Evolutionary conservation across 2,329 filamentous ascomycete species (phyloP), one percentile per base, ranked within the genome.

Genomic region (Cercospora beticola): DNA sequence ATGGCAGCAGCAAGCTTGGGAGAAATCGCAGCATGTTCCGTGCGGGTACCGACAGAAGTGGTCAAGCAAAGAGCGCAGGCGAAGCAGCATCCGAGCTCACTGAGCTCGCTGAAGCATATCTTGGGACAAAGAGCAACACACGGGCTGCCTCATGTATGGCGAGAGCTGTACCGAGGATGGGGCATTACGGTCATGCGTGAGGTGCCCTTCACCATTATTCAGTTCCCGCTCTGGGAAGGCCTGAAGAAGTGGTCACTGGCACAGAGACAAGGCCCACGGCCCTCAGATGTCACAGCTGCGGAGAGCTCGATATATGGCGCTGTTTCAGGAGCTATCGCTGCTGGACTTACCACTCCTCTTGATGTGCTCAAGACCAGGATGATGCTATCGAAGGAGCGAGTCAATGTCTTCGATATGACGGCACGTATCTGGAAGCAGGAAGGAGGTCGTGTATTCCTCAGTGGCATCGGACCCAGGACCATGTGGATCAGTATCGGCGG

Each of bases 1-100:
- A 97, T 97, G 89, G 78, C 90, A 0, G 94, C 95, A 1, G 95
- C 94, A 0, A 92, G 88, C 56, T 78, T 94, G 57, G 96, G 95
- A 64, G 95, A 99, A 81, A 85, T 98, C 1, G 93, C 94, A 3
- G 96, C 95, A 0, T 99, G 95, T 80, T 89, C 93, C 1, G 89
- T 99, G 6, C 86, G 95, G 65, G 95, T 99, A 21, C 95, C 95
- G 8, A 98, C 94, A 0, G 95, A 99, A 79, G 95, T 99, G 4
- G 87, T 99, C 76, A 99, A 99, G 86, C 95, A 98, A 85, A 87
- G 96, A 68, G 94, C 95, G 18, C 95, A 99, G 82, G 95, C 95
- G 0, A 89, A 89, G 5, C 89, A 94, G 76, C 90, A 94, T 81
- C 89, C 92, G 5, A 89, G 87, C 5, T 91, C 88, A 12, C 79